Evolutionary conservation across 169 alveolate genomes (phyloP).

Genomic region (Eimeria sp.): DNA sequence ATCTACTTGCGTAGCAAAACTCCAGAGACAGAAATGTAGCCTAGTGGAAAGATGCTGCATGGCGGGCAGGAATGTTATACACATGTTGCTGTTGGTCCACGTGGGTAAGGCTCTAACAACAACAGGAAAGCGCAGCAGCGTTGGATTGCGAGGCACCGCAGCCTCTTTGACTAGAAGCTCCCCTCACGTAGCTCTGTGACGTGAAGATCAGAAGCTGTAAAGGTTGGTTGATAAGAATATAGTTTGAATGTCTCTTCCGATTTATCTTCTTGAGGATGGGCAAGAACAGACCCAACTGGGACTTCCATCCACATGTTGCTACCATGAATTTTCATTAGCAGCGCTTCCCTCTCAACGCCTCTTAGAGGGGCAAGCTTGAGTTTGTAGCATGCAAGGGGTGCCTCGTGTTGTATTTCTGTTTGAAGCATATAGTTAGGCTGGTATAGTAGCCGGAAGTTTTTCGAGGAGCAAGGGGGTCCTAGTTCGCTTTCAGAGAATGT

Average conservation of each 20-base stretch:
- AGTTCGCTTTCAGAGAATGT: constrained; percentile 23
- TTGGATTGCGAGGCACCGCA: neutral
- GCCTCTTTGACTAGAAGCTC: neutral
- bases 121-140: neutral
- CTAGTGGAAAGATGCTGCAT: neutral
- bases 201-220: neutral
- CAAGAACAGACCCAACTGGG: constrained; percentile 44
- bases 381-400: constrained; percentile 33
- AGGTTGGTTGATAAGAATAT: neutral
- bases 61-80: neutral
- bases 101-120: neutral
- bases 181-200: constrained; percentile 37
- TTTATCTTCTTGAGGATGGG: neutral
- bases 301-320: constrained; percentile 55
- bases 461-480: constrained; percentile 60
- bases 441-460: neutral
- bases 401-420: constrained; percentile 6
- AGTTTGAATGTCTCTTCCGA: neutral
- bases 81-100: neutral
- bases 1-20: neutral
- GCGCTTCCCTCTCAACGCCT: constrained; percentile 34
- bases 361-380: neutral
- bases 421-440: constrained; percentile 50
- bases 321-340: constrained; percentile 37
- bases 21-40: neutral